Evolutionary conservation across 2,329 filamentous ascomycete genomes (phyloP), one percentile per base, ranked within the genome.

Genomic region (Hypoxylon sp.): DNA sequence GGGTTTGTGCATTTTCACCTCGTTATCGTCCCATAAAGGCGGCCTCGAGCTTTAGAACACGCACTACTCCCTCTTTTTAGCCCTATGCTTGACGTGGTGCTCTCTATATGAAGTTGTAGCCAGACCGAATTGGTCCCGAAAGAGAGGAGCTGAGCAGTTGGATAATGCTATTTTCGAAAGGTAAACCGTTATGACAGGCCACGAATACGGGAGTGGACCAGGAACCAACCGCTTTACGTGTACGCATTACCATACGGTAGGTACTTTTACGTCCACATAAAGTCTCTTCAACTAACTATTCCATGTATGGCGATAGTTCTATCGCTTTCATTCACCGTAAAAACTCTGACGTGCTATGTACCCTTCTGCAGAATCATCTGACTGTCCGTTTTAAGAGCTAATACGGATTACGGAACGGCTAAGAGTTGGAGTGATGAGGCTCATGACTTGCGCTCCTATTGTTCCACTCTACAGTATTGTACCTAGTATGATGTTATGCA

Each of bases 301-400:
- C 54, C 19, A 24, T 11, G 39, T 47, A 59, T 14, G 53, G 52
- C 39, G 37, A 42, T 62, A 50, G 44, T 19, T 52, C 35, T 59
- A 19, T 50, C 46, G 14, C 11, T 57, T 69, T 33, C 47, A 50
- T 55, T 63, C 67, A 64, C 67, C 60, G 60, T 50, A 54, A 70
- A 70, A 68, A 53, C 50, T 60, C 67, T 66, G 58, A 52, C 26
- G 42, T 48, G 26, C 59, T 47, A 69, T 62, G 52, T 59, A 58
- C 47, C 42, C 13, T 62, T 55, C 54, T 19, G 17, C 59, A 58
- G 31, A 48, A 67, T 67, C 67, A 68, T 42, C 48, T 67, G 64
- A 67, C 37, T 53, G 48, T n/a, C 52, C 37, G 39, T 60, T 54
- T 48, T 51, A 29, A 59, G 53, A 42, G 29, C 60, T 59, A 61